Evolutionary conservation across 768 basidiomycete species (phyloP), one percentile per base, ranked within the genome.

Genomic region (Trametes elegans): DNA sequence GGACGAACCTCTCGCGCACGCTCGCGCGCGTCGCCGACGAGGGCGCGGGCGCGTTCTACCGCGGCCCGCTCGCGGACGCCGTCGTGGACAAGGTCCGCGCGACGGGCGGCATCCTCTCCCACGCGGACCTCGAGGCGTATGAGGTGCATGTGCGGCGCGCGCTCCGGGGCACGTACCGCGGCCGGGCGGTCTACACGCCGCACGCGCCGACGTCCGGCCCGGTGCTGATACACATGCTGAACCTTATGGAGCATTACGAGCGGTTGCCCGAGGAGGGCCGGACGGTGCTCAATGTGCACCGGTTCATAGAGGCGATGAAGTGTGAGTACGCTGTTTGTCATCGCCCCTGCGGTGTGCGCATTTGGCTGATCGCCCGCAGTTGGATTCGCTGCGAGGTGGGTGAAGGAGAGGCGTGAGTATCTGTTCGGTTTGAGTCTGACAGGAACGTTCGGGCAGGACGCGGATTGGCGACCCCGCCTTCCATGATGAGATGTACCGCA

Each of bases 171-270:
- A 84, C 80, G 0, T 99, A 90, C 70, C 79, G 79, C 16, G 84
- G 84, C 38, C 82, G 83, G 62, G 91, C 81, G 58, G 76, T 98
- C 34, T 97, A 92, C 70, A 94, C 93, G 0, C 79, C 88, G 0
- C 82, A 85, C 63, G 87, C 92, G 11, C 97, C 97, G 5, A 85
- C 88, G 8, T 88, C 88, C 10, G 95, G 96, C 5, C 87, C 90
- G 7, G 90, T 90, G n/a, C 73, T 98, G 36, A 72, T 97, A 35
- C 88, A 93, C 66, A 88, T 98, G 79, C 74, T 98, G n/a, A 97
- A 98, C 66, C 68, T 94, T 18, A 72, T 96, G 41, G 94, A 97
- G 66, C 76, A 79, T n/a, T 98, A 81, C 64, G 73, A 77, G 47
- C 64, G 77, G 32, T 70, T 80, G 29, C 60, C 77, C 16, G 71